Percentiles rank a stretch among this genome's conserved stretches.
Evolutionary conservation across 106 monocot species (phyloP).

Genomic region (Allium sativum): DNA sequence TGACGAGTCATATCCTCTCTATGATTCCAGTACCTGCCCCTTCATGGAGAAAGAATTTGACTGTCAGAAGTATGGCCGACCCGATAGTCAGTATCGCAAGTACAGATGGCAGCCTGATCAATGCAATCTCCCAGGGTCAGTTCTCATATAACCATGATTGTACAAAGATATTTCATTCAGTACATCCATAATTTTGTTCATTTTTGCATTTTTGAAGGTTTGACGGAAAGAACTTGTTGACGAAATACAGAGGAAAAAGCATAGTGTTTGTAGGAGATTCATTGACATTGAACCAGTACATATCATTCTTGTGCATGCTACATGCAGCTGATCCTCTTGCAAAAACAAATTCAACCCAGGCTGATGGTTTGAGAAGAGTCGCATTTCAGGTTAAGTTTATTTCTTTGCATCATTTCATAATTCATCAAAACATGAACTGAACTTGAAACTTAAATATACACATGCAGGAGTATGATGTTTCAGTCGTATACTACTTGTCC

Average conservation of each 20-base stretch:
- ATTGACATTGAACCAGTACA: constrained; percentile 76
- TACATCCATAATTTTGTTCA: too few relatives aligned
- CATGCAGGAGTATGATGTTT: constrained; percentile 33
- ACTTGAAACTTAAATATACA: too few relatives aligned
- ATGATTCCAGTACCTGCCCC: constrained; percentile 50
- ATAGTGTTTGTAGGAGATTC: constrained; percentile 97
- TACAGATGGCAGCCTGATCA: constrained; percentile 47
- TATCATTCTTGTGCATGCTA: constrained; percentile 75
- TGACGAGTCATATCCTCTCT: constrained; percentile 63
- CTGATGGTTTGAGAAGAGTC: too few relatives aligned
- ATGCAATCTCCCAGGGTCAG: constrained; percentile 18
- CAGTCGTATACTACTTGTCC: constrained; percentile 24
- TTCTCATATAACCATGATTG: too few relatives aligned
- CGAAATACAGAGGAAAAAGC: constrained; percentile 55
- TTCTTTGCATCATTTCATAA: too few relatives aligned
- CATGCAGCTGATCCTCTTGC: constrained; percentile 54
- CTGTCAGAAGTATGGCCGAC: constrained; percentile 59
- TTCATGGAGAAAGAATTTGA: constrained; percentile 49
- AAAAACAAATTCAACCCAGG: constrained; percentile 12
- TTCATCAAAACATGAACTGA: too few relatives aligned
- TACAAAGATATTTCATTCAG: too few relatives aligned
- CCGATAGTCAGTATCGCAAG: constrained; percentile 49
- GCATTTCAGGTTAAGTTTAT: too few relatives aligned
- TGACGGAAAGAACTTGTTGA: constrained; percentile 42
- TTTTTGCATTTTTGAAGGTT: constrained; percentile 17